Conservation (phyloP, 2,329 filamentous ascomycete species). For the Microdochium bolleyi region DNA sequence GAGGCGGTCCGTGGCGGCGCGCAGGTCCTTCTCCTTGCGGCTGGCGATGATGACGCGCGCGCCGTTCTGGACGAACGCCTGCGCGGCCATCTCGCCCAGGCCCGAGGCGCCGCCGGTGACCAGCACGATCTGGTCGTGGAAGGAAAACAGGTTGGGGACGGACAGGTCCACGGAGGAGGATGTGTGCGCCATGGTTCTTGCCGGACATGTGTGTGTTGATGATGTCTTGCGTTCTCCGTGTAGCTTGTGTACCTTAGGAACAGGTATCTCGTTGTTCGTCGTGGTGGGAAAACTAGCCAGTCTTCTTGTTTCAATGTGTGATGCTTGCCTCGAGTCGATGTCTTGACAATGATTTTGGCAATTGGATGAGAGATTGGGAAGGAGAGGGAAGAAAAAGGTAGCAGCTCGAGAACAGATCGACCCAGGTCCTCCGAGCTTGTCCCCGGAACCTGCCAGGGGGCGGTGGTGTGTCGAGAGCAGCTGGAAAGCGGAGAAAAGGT, state of each 20-base stretch:
- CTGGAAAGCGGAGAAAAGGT: too few species aligned
- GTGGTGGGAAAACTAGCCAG: too few species aligned
- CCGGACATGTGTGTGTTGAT: background rate
- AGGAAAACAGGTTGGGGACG: slow-evolving; percentile 3
- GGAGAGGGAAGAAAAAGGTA: too few species aligned
- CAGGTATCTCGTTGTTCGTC: too few species aligned
- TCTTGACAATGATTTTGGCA: too few species aligned
- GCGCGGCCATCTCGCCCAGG: slow-evolving; percentile 5
- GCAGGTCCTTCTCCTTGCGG: slow-evolving; percentile 4
- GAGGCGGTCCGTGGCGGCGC: slow-evolving; percentile 2
- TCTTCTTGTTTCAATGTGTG: too few species aligned
- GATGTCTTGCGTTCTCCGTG: background rate
- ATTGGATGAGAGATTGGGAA: too few species aligned
- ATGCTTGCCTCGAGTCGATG: too few species aligned
- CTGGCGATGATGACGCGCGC: slow-evolving; percentile 6
- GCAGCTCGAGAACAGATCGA: too few species aligned
- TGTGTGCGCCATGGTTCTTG: slow-evolving; percentile 2
- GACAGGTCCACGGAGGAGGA: slow-evolving; percentile 1
- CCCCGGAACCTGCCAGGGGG: too few species aligned
- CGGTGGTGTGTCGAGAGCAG: too few species aligned
- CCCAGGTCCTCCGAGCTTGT: too few species aligned
- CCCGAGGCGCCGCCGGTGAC: slow-evolving; percentile 4
- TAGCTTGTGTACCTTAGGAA: background rate
- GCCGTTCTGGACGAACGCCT: slow-evolving; percentile 5
- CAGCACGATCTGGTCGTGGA: slow-evolving; percentile 1